Conservation (phyloP, 441 rosid species). For the Pelargonium cotyledonis region DNA sequence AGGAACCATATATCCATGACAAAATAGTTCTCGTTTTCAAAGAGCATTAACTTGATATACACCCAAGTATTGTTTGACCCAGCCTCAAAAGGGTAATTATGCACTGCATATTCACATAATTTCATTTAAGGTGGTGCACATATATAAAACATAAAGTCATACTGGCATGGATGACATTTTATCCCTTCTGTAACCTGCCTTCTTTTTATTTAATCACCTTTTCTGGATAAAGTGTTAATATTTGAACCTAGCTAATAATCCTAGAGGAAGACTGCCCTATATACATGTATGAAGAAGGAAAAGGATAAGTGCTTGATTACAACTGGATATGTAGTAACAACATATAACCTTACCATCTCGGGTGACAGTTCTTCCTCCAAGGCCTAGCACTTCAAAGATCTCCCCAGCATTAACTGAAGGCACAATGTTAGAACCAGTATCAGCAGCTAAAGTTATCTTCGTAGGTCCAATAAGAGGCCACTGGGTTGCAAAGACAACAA, state of each 20-base stretch:
- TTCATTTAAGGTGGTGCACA: not conserved
- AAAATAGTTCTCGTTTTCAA: not conserved
- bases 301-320: not conserved
- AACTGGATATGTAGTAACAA: conserved; percentile 4
- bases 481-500: conserved; percentile 40
- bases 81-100: not conserved
- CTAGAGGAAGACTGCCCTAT: not conserved
- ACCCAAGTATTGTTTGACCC: not conserved
- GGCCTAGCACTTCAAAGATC: conserved; percentile 41
- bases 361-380: conserved; percentile 66
- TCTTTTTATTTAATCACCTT: not conserved
- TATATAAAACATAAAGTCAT: not conserved
- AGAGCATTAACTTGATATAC: not conserved
- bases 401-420: conserved; percentile 84
- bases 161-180: not conserved
- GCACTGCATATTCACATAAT: not conserved
- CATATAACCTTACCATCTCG: conserved; percentile 52
- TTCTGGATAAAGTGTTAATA: not conserved
- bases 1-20: not conserved
- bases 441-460: conserved; percentile 43
- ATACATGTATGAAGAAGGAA: not conserved
- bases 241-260: not conserved
- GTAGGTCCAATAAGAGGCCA: conserved; percentile 75
- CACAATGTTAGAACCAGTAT: conserved; percentile 39
- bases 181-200: not conserved